Percentiles rank a stretch among this genome's conserved stretches.
phyloP scores from a whole-genome alignment of 2,329 filamentous ascomycete species.

The Didymellaceae sp. region DNA sequence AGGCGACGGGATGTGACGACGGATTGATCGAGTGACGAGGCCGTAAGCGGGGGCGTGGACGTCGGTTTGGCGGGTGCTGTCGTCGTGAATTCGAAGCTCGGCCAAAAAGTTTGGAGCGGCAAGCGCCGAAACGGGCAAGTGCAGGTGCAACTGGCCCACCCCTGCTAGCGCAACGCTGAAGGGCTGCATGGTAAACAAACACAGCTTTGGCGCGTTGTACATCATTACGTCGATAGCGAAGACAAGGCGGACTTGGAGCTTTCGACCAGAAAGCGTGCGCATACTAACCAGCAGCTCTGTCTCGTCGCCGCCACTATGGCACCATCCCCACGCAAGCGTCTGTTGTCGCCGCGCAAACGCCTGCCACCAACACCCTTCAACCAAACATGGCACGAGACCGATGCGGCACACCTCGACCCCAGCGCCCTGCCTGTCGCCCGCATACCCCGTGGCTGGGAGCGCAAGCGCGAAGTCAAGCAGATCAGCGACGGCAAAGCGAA shows the following conservation, averaged over 20 bases:
- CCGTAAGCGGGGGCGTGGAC: background rate
- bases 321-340: conserved; percentile 40
- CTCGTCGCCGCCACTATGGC: conserved; percentile 29
- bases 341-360: conserved; percentile 39
- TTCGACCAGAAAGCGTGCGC: conserved; percentile 15
- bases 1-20: conserved; percentile 6
- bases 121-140: conserved; percentile 14
- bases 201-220: conserved; percentile 8
- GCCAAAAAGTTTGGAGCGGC: conserved; percentile 20
- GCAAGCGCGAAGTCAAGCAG: conserved; percentile 52
- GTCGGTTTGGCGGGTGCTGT: conserved; percentile 3
- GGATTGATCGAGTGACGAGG: background rate
- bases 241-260: background rate
- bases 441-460: conserved; percentile 57
- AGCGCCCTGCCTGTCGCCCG: conserved; percentile 50
- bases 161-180: conserved; percentile 8
- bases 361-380: conserved; percentile 37
- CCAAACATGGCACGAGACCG: conserved; percentile 51
- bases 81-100: conserved; percentile 4
- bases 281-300: conserved; percentile 18
- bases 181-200: conserved; percentile 12
- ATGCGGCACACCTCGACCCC: conserved; percentile 51
- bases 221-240: conserved; percentile 7
- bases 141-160: conserved; percentile 6
- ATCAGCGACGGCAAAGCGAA: conserved; percentile 46